These are phyloP conservation scores for Cladobotryum protrusum DNA, from an alignment of 2,329 filamentous ascomycete genomes.

Conservation along the genomic window DNA sequence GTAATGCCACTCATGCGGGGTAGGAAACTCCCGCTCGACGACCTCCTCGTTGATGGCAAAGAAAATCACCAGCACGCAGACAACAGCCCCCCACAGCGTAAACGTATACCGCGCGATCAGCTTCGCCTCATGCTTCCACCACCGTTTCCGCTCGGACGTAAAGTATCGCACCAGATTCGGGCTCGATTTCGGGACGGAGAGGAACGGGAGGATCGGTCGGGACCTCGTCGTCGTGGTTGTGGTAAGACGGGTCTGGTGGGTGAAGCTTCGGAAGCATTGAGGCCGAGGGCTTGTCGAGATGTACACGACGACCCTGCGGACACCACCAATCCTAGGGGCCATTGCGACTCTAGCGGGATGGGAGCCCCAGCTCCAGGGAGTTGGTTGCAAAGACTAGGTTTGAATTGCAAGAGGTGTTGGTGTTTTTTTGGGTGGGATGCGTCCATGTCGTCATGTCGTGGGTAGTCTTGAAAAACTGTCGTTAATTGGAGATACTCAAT, in stretches of 20 bases:
- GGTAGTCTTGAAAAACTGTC: too few species aligned
- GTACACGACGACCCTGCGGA: constrained; percentile 27
- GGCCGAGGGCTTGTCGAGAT: constrained; percentile 14
- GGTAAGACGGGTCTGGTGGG: constrained; percentile 22
- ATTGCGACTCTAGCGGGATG: constrained; percentile 21
- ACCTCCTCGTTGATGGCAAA: constrained; percentile 66
- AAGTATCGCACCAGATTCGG: constrained; percentile 61
- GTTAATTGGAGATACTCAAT: too few species aligned
- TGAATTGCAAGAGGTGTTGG: neutral
- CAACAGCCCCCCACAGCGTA: constrained; percentile 58
- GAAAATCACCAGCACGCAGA: constrained; percentile 54
- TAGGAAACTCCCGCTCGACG: constrained; percentile 70
- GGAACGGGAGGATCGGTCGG: constrained; percentile 40
- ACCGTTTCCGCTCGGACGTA: constrained; percentile 69
- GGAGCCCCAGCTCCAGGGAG: constrained; percentile 9
- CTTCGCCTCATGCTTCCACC: constrained; percentile 64
- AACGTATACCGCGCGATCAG: constrained; percentile 61
- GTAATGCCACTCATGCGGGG: constrained; percentile 75
- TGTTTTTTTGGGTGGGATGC: neutral
- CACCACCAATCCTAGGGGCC: constrained; percentile 33
- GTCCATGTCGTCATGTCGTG: too few species aligned
- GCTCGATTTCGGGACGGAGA: constrained; percentile 41
- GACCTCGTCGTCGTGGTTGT: constrained; percentile 24
- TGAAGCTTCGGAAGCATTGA: constrained; percentile 21
- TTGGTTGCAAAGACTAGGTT: neutral